phyloP scores from a whole-genome alignment of 164 flowering plant genomes.

The Vitis labrusca region DNA sequence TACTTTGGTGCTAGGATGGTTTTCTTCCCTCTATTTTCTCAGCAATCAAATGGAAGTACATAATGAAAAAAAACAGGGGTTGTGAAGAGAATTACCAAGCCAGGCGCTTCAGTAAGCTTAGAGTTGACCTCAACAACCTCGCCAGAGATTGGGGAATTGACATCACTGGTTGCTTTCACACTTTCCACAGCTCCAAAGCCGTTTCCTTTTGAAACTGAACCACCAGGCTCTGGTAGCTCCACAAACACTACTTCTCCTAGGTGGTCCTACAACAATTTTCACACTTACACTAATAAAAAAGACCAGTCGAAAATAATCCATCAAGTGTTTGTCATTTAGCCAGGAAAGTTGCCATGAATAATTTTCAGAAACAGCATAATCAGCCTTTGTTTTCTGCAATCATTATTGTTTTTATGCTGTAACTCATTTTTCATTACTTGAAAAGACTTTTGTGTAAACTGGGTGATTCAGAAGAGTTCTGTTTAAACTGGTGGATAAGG shows the following conservation, averaged over 20 bases:
- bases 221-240: conserved; percentile 80
- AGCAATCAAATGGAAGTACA: too few species aligned
- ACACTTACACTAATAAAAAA: not conserved
- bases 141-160: conserved; percentile 94
- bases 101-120: conserved; percentile 72
- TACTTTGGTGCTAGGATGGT: too few species aligned
- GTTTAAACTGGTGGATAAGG: too few species aligned
- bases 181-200: conserved; percentile 96
- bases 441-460: too few species aligned
- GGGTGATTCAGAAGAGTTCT: too few species aligned
- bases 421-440: too few species aligned
- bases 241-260: conserved; percentile 97
- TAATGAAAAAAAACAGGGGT: not conserved
- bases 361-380: too few species aligned
- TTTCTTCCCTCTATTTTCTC: too few species aligned
- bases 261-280: conserved; percentile 54
- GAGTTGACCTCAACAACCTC: conserved; percentile 81
- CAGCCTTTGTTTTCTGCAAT: too few species aligned
- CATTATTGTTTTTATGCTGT: too few species aligned
- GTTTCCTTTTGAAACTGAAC: conserved; percentile 46
- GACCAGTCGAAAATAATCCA: not conserved
- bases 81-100: conserved; percentile 50
- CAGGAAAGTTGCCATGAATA: too few species aligned
- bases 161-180: conserved; percentile 97
- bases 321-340: not conserved